These are phyloP conservation scores for Spathaspora hagerdaliae DNA, from an alignment of 805 yeast species.

Conservation along the genomic window DNA sequence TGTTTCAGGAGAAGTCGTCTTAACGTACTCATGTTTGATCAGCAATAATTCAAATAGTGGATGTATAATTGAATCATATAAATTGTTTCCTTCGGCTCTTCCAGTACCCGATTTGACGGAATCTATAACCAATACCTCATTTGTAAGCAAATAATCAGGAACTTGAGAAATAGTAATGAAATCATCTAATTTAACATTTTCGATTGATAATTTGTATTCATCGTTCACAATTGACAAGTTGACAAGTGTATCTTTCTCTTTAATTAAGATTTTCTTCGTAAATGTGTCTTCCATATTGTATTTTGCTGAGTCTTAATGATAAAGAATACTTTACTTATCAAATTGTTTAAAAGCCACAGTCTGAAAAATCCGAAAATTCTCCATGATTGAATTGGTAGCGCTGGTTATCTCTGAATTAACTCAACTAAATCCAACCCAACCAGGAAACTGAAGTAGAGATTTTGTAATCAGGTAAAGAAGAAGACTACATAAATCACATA, in stretches of 20 bases:
- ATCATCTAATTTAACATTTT: not conserved
- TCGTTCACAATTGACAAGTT: not conserved
- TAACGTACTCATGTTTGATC: slow-evolving; percentile 36
- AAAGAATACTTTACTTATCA: no score
- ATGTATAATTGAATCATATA: slow-evolving; percentile 39
- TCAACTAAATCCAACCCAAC: no score
- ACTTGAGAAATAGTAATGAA: not conserved
- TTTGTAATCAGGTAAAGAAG: no score
- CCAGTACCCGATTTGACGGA: slow-evolving; percentile 50
- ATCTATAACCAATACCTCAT: slow-evolving; percentile 37
- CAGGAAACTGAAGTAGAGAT: no score
- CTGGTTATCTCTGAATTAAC: no score
- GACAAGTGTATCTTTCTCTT: not conserved
- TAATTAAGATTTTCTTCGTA: not conserved
- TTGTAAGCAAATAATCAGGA: slow-evolving; percentile 1
- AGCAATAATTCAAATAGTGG: slow-evolving; percentile 44
- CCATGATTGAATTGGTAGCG: no score
- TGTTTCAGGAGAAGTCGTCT: slow-evolving; percentile 37
- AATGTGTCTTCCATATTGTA: not conserved
- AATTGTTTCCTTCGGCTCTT: slow-evolving; percentile 21
- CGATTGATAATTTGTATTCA: not conserved
- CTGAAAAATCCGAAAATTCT: no score
- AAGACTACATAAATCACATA: no score
- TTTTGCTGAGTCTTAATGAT: not conserved
- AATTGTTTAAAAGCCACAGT: no score